Conservation (phyloP, 2,329 filamentous ascomycete genomes). For the Dendryphion nanum region DNA sequence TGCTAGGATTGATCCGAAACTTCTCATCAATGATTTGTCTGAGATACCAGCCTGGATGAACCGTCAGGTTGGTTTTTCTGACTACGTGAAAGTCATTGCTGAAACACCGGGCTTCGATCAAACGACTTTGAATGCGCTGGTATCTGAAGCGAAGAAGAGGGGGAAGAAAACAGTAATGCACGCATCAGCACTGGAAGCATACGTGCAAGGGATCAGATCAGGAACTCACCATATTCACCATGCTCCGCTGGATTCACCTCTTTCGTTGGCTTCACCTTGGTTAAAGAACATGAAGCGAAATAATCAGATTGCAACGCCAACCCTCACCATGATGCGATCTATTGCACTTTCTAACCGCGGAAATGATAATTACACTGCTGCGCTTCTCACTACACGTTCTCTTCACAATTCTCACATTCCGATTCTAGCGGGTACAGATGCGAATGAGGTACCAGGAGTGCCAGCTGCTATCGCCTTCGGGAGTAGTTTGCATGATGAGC, state of each 20-base stretch:
- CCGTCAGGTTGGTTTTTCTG: slow-evolving; percentile 1
- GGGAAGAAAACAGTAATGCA: slow-evolving; percentile 6
- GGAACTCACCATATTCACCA: slow-evolving; percentile 3
- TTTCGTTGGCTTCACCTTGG: not conserved
- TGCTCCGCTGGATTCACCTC: slow-evolving; percentile 3
- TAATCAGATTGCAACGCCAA: slow-evolving; percentile 8
- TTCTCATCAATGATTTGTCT: slow-evolving; percentile 1
- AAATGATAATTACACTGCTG: not conserved
- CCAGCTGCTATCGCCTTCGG: slow-evolving; percentile 17
- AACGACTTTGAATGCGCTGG: not conserved
- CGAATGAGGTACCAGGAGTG: slow-evolving; percentile 16
- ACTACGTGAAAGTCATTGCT: slow-evolving; percentile 8
- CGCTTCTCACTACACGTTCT: not conserved
- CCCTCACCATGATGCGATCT: slow-evolving; percentile 4
- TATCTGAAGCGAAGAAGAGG: slow-evolving; percentile 1
- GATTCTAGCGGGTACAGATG: slow-evolving; percentile 32
- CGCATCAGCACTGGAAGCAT: slow-evolving; percentile 4
- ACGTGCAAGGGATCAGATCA: slow-evolving; percentile 2
- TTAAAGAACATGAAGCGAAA: slow-evolving; percentile 4
- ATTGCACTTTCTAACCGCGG: not conserved
- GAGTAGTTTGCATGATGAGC: slow-evolving; percentile 19
- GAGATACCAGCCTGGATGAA: not conserved
- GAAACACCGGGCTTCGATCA: slow-evolving; percentile 3
- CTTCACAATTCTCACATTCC: slow-evolving; percentile 17
- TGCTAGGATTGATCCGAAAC: not conserved